Base-by-base conservation (phyloP, 805 yeast genomes). In the Lipomyces starkeyi region DNA sequence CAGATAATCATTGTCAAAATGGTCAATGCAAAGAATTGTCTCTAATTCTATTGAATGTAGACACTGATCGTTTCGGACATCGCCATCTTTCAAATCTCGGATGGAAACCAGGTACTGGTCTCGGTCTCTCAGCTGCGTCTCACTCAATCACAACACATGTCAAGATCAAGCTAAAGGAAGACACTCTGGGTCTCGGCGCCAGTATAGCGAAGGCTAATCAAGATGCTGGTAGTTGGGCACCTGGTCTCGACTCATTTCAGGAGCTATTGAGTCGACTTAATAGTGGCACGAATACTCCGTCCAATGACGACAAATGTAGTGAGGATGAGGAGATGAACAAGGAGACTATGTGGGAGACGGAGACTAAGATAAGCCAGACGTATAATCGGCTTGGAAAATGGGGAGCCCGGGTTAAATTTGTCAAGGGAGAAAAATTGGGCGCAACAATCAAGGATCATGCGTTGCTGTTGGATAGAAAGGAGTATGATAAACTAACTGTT, bases 211-310 rank as follows among this genome's bases (percentile, higher is more conserved):
- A 84, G 73, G 83, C 84, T 64, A 83, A 82, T 55, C 84, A 81
- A 57, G 95, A 78, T 49, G 77, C 89, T 73, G 87, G 88, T 73
- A 97, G 91, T 66, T 97, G 91, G 72, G 88, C 94, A 72, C 90
- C 93, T 11, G 97, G 98, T 2, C 83, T 94, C 55, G 98, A 95
- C 78, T 97, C 90, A 2, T 94, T 95, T 77, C 99, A 94, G 80
- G 84, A 96, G 73, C 85, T 94, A 58, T 81, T 94, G 70, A 98
- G 98, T 11, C 85, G 93, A 76, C 83, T 94, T 70, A 94, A 94
- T 77, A 98, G 98, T 59, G 94, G 63, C 13, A 52, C 59, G 5
- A 40, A 40, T 14, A 17, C 53, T 11, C 49, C 49, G 5, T 25
- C 63, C 25, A 53, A 43, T 5, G 47, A 54, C 35, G 62, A n/a